A percentile compares a stretch with the other conserved stretches of the same genome.
Conservation (phyloP, 192 early-diverging fungal genomes). For the Gonapodya prolifera region DNA sequence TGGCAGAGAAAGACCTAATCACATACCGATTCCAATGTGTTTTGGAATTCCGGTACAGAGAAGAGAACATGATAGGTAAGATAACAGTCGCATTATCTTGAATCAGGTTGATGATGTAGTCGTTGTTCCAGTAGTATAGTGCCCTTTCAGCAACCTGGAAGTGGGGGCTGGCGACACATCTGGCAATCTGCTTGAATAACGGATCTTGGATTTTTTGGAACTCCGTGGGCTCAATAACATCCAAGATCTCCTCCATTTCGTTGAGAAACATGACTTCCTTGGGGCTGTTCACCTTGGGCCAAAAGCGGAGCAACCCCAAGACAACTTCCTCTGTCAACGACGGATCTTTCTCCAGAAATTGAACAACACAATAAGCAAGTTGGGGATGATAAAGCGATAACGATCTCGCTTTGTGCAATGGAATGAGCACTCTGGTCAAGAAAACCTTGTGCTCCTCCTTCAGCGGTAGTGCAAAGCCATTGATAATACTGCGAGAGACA, state of each 20-base stretch:
- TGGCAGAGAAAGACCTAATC: not conserved
- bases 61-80: slow-evolving; percentile 89
- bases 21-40: slow-evolving; percentile 91
- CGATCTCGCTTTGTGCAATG: slow-evolving; percentile 91
- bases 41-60: slow-evolving; percentile 87
- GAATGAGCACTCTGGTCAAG: slow-evolving; percentile 80
- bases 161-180: slow-evolving; percentile 91
- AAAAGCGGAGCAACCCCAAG: slow-evolving; percentile 77
- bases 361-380: slow-evolving; percentile 95
- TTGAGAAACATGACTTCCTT: slow-evolving; percentile 99
- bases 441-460: slow-evolving; percentile 99
- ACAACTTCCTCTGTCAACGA: slow-evolving; percentile 81
- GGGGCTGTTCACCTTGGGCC: slow-evolving; percentile 98
- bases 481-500: slow-evolving; percentile 75
- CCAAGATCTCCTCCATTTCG: slow-evolving; percentile 95
- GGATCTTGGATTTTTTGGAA: slow-evolving; percentile 83
- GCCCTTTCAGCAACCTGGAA: slow-evolving; percentile 99
- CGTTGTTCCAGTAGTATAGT: slow-evolving; percentile 97
- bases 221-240: slow-evolving; percentile 84
- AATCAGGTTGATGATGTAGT: slow-evolving; percentile 93
- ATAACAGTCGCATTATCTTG: slow-evolving; percentile 82
- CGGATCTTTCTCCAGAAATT: slow-evolving; percentile 98
- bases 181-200: slow-evolving; percentile 82
- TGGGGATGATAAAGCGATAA: slow-evolving; percentile 93
- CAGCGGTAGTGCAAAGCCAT: slow-evolving; percentile 95